Percentiles rank a stretch among this genome's conserved stretches.
Conservation (phyloP, 2,329 filamentous ascomycete species). For the Alternaria hordeiaustralica region DNA sequence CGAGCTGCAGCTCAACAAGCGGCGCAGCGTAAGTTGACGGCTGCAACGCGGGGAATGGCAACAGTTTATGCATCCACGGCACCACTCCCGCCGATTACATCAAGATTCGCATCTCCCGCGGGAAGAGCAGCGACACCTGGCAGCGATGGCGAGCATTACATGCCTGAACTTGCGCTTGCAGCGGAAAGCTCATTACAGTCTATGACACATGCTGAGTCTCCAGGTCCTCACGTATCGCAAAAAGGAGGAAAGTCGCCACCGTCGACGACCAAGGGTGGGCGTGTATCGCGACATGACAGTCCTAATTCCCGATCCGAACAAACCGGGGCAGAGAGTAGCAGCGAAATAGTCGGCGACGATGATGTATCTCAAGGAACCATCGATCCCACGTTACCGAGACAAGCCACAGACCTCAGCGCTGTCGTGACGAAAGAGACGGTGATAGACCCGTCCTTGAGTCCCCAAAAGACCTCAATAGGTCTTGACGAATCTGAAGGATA, state of each 20-base stretch:
- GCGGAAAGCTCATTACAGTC: neutral
- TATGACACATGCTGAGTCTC: neutral
- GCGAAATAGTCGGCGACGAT: neutral
- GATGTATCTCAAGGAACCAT: neutral
- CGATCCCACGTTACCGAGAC: neutral
- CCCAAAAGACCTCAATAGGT: neutral
- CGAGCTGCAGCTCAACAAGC: neutral
- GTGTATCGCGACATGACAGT: neutral
- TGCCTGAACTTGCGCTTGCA: neutral
- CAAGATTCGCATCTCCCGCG: neutral
- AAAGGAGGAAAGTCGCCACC: neutral
- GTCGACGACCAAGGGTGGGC: neutral
- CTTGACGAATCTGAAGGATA: neutral
- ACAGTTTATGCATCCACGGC: neutral
- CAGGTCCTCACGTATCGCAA: neutral
- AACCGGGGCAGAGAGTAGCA: neutral
- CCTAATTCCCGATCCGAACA: neutral
- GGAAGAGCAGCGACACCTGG: neutral
- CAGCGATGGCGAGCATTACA: neutral
- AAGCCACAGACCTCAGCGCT: neutral
- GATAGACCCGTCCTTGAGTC: neutral
- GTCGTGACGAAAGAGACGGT: neutral
- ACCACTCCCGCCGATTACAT: neutral
- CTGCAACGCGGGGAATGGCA: neutral
- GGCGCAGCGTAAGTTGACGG: neutral